phyloP scores from a whole-genome alignment of 2,329 filamentous ascomycete species.

The Erysiphe neolycopersici region DNA sequence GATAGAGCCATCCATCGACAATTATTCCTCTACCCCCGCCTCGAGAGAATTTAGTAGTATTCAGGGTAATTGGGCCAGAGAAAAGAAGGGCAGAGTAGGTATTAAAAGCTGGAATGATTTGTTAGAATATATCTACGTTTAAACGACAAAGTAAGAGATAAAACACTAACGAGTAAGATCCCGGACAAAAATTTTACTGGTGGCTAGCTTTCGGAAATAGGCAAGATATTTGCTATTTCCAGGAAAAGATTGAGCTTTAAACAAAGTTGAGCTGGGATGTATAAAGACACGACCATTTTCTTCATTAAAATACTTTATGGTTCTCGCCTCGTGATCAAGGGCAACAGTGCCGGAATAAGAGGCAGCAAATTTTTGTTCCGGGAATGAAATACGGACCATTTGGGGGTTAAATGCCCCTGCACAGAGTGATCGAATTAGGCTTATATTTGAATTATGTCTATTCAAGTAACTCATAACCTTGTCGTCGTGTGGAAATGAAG shows the following conservation, averaged over 20 bases:
- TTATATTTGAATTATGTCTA: conserved; percentile 19
- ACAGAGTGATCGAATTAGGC: conserved; percentile 15
- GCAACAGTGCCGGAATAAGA: conserved; percentile 75
- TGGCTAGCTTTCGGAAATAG: conserved; percentile 82
- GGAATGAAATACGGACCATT: conserved; percentile 73
- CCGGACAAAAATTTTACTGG: conserved; percentile 71
- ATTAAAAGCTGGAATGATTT: conserved; percentile 39
- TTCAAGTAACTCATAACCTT: conserved; percentile 15
- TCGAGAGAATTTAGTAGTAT: conserved; percentile 28
- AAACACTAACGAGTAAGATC: conserved; percentile 55
- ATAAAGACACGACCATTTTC: conserved; percentile 76
- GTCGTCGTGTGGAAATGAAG: conserved; percentile 11
- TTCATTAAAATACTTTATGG: conserved; percentile 79
- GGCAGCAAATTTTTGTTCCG: conserved; percentile 81
- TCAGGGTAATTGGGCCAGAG: conserved; percentile 57
- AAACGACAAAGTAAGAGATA: not conserved
- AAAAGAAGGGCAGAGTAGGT: conserved; percentile 73
- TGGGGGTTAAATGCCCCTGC: conserved; percentile 39
- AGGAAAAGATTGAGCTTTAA: conserved; percentile 55
- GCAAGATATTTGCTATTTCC: conserved; percentile 52
- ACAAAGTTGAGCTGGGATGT: conserved; percentile 69
- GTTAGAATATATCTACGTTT: not conserved
- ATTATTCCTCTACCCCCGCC: conserved; percentile 45
- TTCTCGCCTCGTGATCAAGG: conserved; percentile 70
- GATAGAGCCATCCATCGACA: conserved; percentile 68